These are phyloP conservation scores for Chlorella sp. DNA, from an alignment of 139 green algal species.

Conservation along the genomic window DNA sequence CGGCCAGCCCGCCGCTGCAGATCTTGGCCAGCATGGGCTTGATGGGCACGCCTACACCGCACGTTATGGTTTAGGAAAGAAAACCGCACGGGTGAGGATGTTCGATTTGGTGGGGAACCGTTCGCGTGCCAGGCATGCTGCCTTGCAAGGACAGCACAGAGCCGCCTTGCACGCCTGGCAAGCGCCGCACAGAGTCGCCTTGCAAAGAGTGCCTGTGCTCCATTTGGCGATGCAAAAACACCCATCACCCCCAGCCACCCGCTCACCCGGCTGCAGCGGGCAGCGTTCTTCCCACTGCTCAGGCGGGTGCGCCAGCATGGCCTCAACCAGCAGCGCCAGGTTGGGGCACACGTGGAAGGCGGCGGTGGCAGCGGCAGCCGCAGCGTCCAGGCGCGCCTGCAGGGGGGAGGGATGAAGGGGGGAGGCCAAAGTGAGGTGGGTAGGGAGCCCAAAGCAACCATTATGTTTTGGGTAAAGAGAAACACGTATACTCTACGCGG, in stretches of 20 bases:
- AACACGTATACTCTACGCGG: too few species aligned
- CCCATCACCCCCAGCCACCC: neutral
- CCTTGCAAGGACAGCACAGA: too few species aligned
- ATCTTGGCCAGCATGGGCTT: conserved; percentile 94
- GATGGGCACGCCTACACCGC: conserved; percentile 74
- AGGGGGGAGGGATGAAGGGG: neutral
- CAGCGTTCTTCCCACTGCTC: conserved; percentile 62
- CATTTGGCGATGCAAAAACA: too few species aligned
- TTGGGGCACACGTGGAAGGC: conserved; percentile 87
- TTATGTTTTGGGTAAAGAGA: too few species aligned
- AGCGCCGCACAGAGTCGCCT: too few species aligned
- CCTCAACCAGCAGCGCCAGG: conserved; percentile 71
- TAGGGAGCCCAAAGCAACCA: too few species aligned
- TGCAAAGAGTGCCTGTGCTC: too few species aligned
- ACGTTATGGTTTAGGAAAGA: neutral
- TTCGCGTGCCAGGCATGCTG: too few species aligned
- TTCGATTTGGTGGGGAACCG: too few species aligned
- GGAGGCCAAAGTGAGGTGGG: too few species aligned
- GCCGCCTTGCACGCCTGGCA: too few species aligned
- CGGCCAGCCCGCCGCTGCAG: conserved; percentile 55
- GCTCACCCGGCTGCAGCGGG: conserved; percentile 52
- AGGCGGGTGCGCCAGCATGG: conserved; percentile 63
- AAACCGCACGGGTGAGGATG: neutral
- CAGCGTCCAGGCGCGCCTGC: conserved; percentile 63
- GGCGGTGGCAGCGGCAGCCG: conserved; percentile 57